Evolutionary conservation across 306 rosid species (phyloP), one percentile per base, ranked within the genome.

Genomic region (Ormosia semicastrata): DNA sequence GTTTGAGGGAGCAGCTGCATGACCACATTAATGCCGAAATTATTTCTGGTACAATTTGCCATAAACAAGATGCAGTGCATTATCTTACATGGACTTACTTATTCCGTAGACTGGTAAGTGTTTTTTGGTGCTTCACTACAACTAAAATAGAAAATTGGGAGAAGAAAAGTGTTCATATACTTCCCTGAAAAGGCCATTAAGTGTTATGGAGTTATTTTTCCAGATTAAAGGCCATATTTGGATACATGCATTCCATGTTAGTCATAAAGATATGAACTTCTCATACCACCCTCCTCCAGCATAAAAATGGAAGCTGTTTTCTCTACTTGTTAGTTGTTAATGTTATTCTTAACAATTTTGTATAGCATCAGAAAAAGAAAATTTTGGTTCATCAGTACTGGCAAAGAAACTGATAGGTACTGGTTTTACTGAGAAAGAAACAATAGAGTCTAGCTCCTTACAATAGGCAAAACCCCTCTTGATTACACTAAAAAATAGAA

Each of bases 41-140:
- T 76, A 91, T 95, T 88, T 95, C 98, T 71, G 94, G 97, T 78
- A 95, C 99, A 83, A 95, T 95, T 81, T 78, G 91, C 92, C 91
- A 93, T 80, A 93, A 90, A 80, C 94, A 95, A 88, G 99, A 95
- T 87, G 99, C 98, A 49, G 86, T 95, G 76, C 99, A 90, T 87
- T 95, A 95, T 86, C 97, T 95, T 79, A 90, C 97, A 70, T 95
- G 99, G 99, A 95, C 99, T 73, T 95, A 93, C 84, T 88, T 95
- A 68, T 95, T 88, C 84, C 98, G 99, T 18, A 93, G 99, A 85
- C 90, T 95, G 95, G 98, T 94, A 88, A 82, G 83, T 82, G 63
- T 75, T 49, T 33, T 83, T 83, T 83, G 53, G 58, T 11, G 40
- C 71, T 73, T 70, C 15, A 57, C n/a, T n/a, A n/a, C n/a, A n/a